These are phyloP conservation scores for Solanum chacoense DNA, from an alignment of 305 asterid species.

Conservation along the genomic window DNA sequence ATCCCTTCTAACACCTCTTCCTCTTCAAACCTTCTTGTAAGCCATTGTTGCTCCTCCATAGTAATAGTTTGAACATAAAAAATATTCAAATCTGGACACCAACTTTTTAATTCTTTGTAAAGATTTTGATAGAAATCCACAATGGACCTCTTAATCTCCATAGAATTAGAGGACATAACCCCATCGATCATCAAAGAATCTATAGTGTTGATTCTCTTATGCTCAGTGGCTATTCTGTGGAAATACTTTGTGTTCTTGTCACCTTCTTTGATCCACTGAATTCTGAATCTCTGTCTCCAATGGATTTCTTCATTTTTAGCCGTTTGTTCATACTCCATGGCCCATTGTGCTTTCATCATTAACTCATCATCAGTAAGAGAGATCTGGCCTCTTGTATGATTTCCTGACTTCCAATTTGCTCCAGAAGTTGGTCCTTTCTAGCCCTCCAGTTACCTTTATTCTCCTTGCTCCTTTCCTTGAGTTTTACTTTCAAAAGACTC, in stretches of 20 bases:
- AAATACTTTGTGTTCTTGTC: no score
- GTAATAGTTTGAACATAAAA: not conserved
- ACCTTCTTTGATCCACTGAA: no score
- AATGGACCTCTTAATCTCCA: not conserved
- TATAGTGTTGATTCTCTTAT: no score
- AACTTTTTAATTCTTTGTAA: no score
- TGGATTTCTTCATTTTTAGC: not conserved
- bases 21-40: not conserved
- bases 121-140: not conserved
- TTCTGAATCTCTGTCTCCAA: no score
- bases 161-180: not conserved
- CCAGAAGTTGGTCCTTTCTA: not conserved
- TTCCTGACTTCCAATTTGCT: not conserved
- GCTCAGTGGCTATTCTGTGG: no score
- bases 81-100: no score
- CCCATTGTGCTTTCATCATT: not conserved
- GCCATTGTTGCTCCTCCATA: not conserved
- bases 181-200: not conserved
- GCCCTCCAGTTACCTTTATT: not conserved
- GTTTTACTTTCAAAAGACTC: not conserved
- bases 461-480: not conserved
- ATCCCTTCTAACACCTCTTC: not conserved
- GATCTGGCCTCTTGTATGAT: not conserved
- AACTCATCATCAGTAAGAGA: not conserved
- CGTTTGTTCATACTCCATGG: not conserved